phyloP scores from a whole-genome alignment of 148 eudicot species.

The Heliosperma pusillum region DNA sequence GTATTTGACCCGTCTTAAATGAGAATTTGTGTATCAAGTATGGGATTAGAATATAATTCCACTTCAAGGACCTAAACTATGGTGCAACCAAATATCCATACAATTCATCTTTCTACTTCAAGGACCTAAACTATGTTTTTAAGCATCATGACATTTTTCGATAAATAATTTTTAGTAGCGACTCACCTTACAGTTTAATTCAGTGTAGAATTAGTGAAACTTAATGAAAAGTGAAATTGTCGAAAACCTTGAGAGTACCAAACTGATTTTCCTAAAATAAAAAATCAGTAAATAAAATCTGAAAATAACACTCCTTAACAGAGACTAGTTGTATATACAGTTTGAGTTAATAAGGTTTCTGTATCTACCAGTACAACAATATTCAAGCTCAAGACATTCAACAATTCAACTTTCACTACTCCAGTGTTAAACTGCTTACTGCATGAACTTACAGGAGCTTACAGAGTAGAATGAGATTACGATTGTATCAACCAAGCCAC shows the following conservation, averaged over 20 bases:
- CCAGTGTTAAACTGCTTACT: background rate
- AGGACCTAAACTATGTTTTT: background rate
- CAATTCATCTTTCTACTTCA: background rate
- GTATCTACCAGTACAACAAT: background rate
- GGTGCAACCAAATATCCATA: background rate
- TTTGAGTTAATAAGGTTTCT: background rate
- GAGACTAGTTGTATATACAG: constrained; percentile 19
- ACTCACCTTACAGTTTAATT: background rate
- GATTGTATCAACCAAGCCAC: constrained; percentile 78
- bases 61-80: background rate
- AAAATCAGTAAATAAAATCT: too few species aligned
- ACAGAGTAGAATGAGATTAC: background rate
- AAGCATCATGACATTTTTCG: background rate
- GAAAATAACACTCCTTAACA: background rate
- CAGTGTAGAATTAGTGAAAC: background rate
- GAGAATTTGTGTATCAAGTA: too few species aligned
- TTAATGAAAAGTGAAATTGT: background rate
- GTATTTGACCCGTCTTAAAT: too few species aligned
- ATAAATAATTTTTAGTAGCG: background rate
- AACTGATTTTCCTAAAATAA: background rate
- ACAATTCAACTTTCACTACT: background rate
- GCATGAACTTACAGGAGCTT: background rate
- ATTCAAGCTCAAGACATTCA: background rate
- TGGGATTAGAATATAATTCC: background rate
- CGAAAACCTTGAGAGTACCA: background rate